These are phyloP conservation scores for Jaltomata sinuosa DNA, from an alignment of 257 asterid species.

Conservation along the genomic window DNA sequence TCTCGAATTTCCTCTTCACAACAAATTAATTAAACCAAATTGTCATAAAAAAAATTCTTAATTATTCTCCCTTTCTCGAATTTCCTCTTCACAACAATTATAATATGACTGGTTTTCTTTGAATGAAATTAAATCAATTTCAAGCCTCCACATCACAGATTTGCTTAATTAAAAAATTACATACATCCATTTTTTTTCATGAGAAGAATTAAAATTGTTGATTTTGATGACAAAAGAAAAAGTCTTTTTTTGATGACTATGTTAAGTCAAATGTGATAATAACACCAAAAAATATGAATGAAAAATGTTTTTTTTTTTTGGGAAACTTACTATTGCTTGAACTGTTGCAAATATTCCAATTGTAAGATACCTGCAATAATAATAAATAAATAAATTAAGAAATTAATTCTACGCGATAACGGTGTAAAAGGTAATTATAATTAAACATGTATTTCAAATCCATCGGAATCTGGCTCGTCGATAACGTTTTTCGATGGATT, in stretches of 20 bases:
- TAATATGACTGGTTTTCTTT: background rate
- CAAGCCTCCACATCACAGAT: conserved; percentile 13
- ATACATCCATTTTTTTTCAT: background rate
- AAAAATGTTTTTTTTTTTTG: background rate
- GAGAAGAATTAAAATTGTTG: background rate
- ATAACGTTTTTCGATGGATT: too few relatives aligned
- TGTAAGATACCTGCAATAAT: conserved; percentile 51
- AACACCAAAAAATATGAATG: background rate
- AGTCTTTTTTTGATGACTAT: background rate
- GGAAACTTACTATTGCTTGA: conserved; percentile 53
- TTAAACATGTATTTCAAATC: too few relatives aligned
- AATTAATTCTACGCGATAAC: background rate
- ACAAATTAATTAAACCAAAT: background rate
- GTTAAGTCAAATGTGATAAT: background rate
- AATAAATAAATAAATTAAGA: background rate
- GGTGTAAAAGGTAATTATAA: too few relatives aligned
- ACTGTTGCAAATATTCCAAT: conserved; percentile 64
- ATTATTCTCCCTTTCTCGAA: background rate
- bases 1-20: background rate
- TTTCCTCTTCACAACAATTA: background rate
- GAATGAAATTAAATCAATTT: background rate
- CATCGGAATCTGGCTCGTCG: too few relatives aligned
- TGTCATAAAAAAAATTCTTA: background rate
- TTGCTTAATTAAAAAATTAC: background rate
- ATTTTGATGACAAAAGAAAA: background rate